Conservation (phyloP, 1,139 yeast species). For the Pneumocystis jirovecii region DNA sequence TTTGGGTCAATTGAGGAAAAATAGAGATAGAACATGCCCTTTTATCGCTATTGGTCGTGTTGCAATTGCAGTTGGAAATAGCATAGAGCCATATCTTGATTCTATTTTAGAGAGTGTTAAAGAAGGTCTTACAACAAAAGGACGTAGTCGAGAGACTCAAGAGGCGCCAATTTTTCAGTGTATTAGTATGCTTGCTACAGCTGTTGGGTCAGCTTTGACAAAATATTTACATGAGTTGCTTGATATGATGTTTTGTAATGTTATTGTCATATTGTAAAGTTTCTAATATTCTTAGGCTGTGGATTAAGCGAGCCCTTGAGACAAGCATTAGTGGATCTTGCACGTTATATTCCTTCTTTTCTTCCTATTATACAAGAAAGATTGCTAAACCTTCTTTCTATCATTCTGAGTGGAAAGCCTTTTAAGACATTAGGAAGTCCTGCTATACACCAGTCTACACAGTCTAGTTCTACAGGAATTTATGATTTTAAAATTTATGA, state of each 20-base stretch:
- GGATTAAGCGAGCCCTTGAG: constrained; percentile 71
- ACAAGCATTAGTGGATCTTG: constrained; percentile 52
- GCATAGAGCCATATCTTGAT: constrained; percentile 76
- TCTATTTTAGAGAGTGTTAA: constrained; percentile 70
- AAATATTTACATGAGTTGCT: constrained; percentile 76
- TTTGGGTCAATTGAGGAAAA: constrained; percentile 61
- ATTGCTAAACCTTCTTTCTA: constrained; percentile 55
- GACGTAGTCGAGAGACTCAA: constrained; percentile 51
- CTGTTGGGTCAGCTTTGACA: constrained; percentile 90
- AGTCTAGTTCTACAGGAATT: constrained; percentile 54
- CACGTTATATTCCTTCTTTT: constrained; percentile 64
- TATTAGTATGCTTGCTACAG: constrained; percentile 68
- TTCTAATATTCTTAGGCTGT: constrained; percentile 35
- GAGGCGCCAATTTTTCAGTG: constrained; percentile 86
- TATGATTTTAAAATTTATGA: constrained; percentile 46
- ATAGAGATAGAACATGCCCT: constrained; percentile 63
- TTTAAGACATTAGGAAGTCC: constrained; percentile 88
- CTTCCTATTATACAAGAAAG: constrained; percentile 58
- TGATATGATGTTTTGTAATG: constrained; percentile 39
- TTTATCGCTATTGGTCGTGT: constrained; percentile 76
- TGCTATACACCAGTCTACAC: constrained; percentile 38
- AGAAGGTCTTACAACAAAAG: constrained; percentile 65
- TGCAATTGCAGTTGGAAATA: constrained; percentile 69
- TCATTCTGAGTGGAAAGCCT: constrained; percentile 66
- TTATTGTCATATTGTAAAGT: not conserved